Evolutionary conservation across 2,329 filamentous ascomycete species (phyloP), one percentile per base, ranked within the genome.

Genomic region (Beauveria medogensis): DNA sequence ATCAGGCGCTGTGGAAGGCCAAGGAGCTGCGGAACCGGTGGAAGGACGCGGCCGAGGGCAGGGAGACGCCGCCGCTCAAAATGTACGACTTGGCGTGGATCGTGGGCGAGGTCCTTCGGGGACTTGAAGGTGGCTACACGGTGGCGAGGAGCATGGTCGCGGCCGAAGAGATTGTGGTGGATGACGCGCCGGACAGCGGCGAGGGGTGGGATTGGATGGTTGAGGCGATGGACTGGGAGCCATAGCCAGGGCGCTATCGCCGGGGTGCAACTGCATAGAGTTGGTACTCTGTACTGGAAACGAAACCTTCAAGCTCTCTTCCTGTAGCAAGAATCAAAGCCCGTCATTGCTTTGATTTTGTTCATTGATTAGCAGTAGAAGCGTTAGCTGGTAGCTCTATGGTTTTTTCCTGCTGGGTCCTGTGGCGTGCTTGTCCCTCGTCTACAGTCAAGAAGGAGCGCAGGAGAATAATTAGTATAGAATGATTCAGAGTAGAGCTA

Each of bases 21-120:
- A 91, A 91, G 69, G 86, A 89, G 64, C 78, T 89, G 60, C 77
- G 88, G 1, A 91, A 91, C 65, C 77, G 83, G 10, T 91, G 88
- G 88, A 91, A 91, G 73, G 82, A 86, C 59, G 85, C 82, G 0
- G 83, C 85, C 43, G 78, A 82, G 60, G 72, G 69, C 1, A 66
- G 67, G 8, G 70, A 72, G 65, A 74, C 70, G 57, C 71, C 69
- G 60, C 71, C 68, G 24, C 73, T 90, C 2, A 79, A 80, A 62
- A 81, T 83, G 64, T 85, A 89, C 65, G 81, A 88, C 59, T 73
- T 90, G 12, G 78, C 82, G 26, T 75, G 74, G 59, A 88, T 90
- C 63, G 73, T 90, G 2, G 71, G 73, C 5, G 74, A 74, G 7
- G 79, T 90, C 10, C 77, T 90, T 56, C 66, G 64, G 0, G 87